Evolutionary conservation across 305 asterid genomes (phyloP), one percentile per base, ranked within the genome.

Genomic region (Plantago lanceolata): DNA sequence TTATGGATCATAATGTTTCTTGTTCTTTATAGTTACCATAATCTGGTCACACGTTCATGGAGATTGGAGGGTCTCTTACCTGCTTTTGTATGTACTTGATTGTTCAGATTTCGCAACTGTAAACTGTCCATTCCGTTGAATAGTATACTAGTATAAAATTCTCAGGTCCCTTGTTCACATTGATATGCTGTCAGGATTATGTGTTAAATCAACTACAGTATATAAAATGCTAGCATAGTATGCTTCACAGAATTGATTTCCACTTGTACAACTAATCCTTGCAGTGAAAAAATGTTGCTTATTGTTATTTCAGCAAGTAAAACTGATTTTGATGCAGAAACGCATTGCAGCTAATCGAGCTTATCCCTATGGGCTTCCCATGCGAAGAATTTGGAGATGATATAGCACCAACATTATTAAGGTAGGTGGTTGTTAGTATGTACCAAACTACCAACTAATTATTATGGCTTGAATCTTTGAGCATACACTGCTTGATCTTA

Each of bases 61-160:
- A 24, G 28, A 24, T 24, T 24, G 28, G 28, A 24, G 28, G 28
- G 28, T 24, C 2, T 57, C 45, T 24, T 18, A 11, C 26, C 43
- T 66, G 57, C 18, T 6, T 48, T 15, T 43, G 45, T 47, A 9
- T 54, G 6, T 35, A 16, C 61, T 71, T 68, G 40, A 33, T 5
- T n/a, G 57, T 13, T 64, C 3, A 5, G 19, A 53, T 51, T 20
- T 12, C 21, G n/a, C 40, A 33, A 33, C 40, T 33, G 40, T 33
- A 33, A 33, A 33, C 40, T 4, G 9, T 5, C 9, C 40, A 5
- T 4, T 33, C 9, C 5, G 6, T 7, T 33, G 4, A 33, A 33
- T 7, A 33, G n/a, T 33, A 7, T 33, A 33, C n/a, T n/a, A n/a
- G n/a, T n/a, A 33, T 33, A 5, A 33, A 33, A 21, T 49, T 49